Percentiles rank a stretch among this genome's conserved stretches.
phyloP scores from a whole-genome alignment of 495 filamentous ascomycete genomes.

The Acidiella bohemica region DNA sequence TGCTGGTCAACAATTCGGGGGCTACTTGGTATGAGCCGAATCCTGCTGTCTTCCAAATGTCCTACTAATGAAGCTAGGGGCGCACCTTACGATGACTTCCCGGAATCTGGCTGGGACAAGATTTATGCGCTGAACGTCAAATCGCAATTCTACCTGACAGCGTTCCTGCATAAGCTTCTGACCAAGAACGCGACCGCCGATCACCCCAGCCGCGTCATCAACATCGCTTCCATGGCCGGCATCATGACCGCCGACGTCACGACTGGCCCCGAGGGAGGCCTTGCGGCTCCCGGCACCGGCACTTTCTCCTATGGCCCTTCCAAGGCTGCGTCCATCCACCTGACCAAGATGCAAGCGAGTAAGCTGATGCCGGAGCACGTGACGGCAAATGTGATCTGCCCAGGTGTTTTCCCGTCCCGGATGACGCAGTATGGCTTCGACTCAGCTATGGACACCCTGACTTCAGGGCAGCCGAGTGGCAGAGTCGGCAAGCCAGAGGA shows the following conservation, averaged over 20 bases:
- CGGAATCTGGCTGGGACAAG: constrained; percentile 28
- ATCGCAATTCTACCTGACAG: constrained; percentile 25
- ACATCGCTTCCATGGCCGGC: constrained; percentile 28
- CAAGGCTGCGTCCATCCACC: constrained; percentile 29
- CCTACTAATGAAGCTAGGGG: constrained; percentile 14
- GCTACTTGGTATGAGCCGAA: constrained; percentile 19
- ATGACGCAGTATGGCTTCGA: constrained; percentile 27
- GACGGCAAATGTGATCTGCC: constrained; percentile 27
- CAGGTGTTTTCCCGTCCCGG: constrained; percentile 27
- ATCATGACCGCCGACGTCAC: constrained; percentile 28
- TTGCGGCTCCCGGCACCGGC: constrained; percentile 22
- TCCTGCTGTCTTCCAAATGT: neutral
- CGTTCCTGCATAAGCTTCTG: constrained; percentile 20
- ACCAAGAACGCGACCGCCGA: constrained; percentile 24
- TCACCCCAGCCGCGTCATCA: constrained; percentile 23
- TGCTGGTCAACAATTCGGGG: constrained; percentile 27
- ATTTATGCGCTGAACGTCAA: constrained; percentile 29
- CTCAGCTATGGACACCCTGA: constrained; percentile 24
- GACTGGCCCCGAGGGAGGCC: constrained; percentile 21
- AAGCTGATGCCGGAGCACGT: constrained; percentile 28
- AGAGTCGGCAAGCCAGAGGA: constrained; percentile 27
- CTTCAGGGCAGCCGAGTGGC: constrained; percentile 25
- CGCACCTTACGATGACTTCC: constrained; percentile 27
- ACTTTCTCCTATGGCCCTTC: constrained; percentile 27
- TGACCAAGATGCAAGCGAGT: constrained; percentile 26